A percentile compares a stretch with the other conserved stretches of the same genome.
These are phyloP conservation scores for Eugenia klotzschiana DNA, from an alignment of 441 rosid genomes.

Conservation along the genomic window DNA sequence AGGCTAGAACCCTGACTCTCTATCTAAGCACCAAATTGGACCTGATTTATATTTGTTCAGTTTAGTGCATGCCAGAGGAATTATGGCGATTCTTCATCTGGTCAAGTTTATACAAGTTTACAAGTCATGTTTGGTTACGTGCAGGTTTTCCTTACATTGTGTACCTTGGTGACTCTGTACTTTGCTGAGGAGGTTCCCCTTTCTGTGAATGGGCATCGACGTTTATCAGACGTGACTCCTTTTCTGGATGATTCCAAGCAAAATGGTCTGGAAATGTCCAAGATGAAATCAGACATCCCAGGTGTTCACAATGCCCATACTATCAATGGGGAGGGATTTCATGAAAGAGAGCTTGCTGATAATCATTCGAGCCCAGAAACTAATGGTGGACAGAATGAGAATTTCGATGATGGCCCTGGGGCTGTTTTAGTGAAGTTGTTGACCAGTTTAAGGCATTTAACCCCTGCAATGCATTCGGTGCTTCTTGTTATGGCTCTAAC, in stretches of 20 bases:
- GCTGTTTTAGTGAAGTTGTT: slow-evolving; percentile 78
- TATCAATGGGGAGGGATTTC: slow-evolving; percentile 13
- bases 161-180: slow-evolving; percentile 73
- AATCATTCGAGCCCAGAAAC: slow-evolving; percentile 23
- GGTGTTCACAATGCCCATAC: slow-evolving; percentile 17
- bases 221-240: slow-evolving; percentile 64
- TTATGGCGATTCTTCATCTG: neutral
- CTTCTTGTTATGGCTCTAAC: slow-evolving; percentile 88
- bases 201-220: slow-evolving; percentile 19
- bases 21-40: neutral
- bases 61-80: neutral
- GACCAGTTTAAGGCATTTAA: slow-evolving; percentile 89
- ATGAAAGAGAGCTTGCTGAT: slow-evolving; percentile 18
- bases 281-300: slow-evolving; percentile 18
- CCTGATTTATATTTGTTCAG: neutral
- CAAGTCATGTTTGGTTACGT: slow-evolving; percentile 1
- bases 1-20: neutral
- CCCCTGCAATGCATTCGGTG: slow-evolving; percentile 86
- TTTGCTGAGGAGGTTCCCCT: slow-evolving; percentile 83
- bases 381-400: slow-evolving; percentile 29
- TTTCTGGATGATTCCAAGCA: slow-evolving; percentile 41
- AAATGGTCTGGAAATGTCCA: slow-evolving; percentile 34
- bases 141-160: slow-evolving; percentile 76
- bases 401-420: slow-evolving; percentile 65
- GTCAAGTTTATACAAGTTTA: neutral